Evolutionary conservation across 2,329 filamentous ascomycete genomes (phyloP).

Genomic region (Verticillium isaacii): DNA sequence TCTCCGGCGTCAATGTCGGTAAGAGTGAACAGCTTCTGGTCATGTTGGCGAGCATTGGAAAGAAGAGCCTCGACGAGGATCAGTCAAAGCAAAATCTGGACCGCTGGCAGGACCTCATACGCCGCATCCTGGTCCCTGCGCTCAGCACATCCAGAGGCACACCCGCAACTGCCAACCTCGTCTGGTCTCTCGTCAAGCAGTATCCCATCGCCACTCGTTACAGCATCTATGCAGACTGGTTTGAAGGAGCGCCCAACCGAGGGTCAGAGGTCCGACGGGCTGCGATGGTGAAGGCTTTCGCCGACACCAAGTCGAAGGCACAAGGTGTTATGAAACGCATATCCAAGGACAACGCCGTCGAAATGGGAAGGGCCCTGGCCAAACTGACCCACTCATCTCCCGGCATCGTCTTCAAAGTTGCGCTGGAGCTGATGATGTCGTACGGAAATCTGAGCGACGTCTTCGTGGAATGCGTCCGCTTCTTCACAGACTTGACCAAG

Average conservation of each 20-base stretch:
- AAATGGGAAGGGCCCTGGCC: conserved; percentile 82
- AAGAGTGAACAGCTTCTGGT: conserved; percentile 72
- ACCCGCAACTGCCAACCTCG: conserved; percentile 75
- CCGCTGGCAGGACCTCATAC: conserved; percentile 82
- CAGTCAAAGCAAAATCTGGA: conserved; percentile 62
- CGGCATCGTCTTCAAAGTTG: conserved; percentile 84
- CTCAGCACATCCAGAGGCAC: conserved; percentile 84
- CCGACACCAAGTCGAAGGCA: conserved; percentile 71
- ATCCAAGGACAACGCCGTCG: conserved; percentile 77
- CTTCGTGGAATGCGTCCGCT: conserved; percentile 89
- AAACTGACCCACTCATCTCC: conserved; percentile 92
- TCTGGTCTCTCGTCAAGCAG: conserved; percentile 76
- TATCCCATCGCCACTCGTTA: conserved; percentile 77
- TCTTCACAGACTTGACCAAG: conserved; percentile 88
- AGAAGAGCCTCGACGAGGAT: conserved; percentile 67
- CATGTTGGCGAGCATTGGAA: conserved; percentile 82
- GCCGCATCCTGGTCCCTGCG: conserved; percentile 79
- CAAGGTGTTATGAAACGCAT: conserved; percentile 84
- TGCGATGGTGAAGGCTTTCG: conserved; percentile 74
- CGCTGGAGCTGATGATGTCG: conserved; percentile 84
- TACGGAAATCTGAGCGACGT: conserved; percentile 95
- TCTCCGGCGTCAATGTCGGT: conserved; percentile 85
- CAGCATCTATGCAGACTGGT: conserved; percentile 92
- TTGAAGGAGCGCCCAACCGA: conserved; percentile 60
- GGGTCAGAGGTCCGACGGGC: background rate